Conservation (phyloP, 192 early-diverging fungal genomes). For the Gaertneriomyces sp. region DNA sequence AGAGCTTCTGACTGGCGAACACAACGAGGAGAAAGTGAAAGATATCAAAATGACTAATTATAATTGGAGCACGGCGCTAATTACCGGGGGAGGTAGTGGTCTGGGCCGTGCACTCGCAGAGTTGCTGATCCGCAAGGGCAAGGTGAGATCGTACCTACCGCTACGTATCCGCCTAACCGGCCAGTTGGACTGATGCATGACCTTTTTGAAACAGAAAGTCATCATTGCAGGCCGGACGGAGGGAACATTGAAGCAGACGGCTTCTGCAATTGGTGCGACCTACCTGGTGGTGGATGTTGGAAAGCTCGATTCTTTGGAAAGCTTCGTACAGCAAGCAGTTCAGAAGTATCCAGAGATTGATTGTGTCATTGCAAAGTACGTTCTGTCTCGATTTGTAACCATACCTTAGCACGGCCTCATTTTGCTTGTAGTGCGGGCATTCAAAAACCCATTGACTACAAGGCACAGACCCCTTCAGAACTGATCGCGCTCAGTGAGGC, state of each 20-base stretch:
- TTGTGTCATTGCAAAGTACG: conserved; percentile 18
- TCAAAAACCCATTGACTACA: conserved; percentile 10
- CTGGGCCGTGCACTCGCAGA: conserved; percentile 31
- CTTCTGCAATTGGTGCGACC: conserved; percentile 13
- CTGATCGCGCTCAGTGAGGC: conserved; percentile 1
- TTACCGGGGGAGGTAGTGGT: conserved; percentile 34
- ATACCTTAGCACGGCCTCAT: background rate
- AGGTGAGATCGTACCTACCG: background rate
- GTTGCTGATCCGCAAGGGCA: conserved; percentile 8
- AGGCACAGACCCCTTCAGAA: background rate
- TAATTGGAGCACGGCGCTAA: conserved; percentile 16
- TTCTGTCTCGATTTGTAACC: background rate
- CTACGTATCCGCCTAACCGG: background rate
- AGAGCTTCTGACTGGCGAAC: too few species aligned
- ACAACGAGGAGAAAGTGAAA: too few species aligned
- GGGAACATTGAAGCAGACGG: background rate
- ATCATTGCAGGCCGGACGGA: conserved; percentile 30
- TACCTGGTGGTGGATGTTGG: conserved; percentile 27
- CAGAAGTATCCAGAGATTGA: conserved; percentile 3
- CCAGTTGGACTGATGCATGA: background rate
- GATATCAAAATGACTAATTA: background rate
- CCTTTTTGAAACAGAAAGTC: conserved; percentile 11
- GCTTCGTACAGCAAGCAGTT: background rate
- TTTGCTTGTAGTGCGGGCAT: conserved; percentile 4
- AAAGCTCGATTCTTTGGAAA: background rate